Percentiles rank a stretch among this genome's conserved stretches.
phyloP scores from a whole-genome alignment of 148 eudicot species.

The Selenicereus undatus region DNA sequence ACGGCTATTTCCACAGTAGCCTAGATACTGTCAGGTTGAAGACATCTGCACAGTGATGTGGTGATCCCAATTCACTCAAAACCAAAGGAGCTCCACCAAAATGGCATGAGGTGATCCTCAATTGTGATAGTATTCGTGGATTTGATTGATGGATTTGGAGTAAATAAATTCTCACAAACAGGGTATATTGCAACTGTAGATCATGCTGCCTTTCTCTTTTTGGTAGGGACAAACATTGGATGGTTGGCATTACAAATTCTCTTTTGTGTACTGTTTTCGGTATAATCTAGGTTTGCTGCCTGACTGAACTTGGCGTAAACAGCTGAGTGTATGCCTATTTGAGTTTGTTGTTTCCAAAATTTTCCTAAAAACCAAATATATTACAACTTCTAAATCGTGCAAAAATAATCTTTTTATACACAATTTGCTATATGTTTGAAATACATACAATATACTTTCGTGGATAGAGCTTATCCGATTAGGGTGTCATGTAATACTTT shows the following conservation, averaged over 20 bases:
- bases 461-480: no score
- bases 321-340: neutral
- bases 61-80: conserved; percentile 12
- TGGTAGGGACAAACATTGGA: conserved; percentile 40
- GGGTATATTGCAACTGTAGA: neutral
- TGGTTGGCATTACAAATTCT: conserved; percentile 34
- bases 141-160: conserved; percentile 47
- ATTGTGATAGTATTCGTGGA: conserved; percentile 26
- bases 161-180: conserved; percentile 24
- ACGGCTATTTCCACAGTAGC: neutral
- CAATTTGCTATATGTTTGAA: no score
- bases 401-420: no score
- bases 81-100: conserved; percentile 26
- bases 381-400: no score
- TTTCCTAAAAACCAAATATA: neutral
- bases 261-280: conserved; percentile 1
- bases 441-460: no score
- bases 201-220: neutral
- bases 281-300: neutral
- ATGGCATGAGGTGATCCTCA: no score
- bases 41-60: neutral
- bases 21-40: neutral
- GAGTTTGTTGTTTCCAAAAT: neutral
- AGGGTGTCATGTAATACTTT: no score
- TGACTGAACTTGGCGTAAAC: neutral